phyloP scores from a whole-genome alignment of 2,329 filamentous ascomycete genomes.

The Trichothecium sympodiale region DNA sequence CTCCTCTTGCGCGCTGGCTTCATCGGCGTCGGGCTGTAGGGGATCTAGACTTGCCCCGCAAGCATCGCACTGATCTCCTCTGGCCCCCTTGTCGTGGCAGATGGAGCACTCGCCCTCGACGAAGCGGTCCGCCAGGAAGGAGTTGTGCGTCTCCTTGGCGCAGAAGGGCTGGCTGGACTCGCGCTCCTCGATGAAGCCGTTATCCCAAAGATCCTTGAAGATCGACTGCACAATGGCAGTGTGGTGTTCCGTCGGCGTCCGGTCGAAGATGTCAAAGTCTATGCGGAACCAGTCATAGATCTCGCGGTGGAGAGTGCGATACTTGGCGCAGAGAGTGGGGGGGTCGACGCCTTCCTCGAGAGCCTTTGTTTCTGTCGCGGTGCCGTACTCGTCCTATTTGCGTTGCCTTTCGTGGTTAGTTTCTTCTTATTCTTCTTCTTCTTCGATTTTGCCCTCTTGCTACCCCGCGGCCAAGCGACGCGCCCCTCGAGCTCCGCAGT shows the following conservation, averaged over 20 bases:
- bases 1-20: constrained; percentile 17
- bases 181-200: constrained; percentile 78
- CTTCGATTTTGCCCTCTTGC: not conserved
- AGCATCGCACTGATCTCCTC: constrained; percentile 65
- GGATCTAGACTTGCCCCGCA: constrained; percentile 64
- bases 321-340: constrained; percentile 80
- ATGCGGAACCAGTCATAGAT: constrained; percentile 97
- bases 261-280: constrained; percentile 87
- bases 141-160: constrained; percentile 50
- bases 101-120: constrained; percentile 71
- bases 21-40: constrained; percentile 39
- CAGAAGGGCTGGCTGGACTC: constrained; percentile 87
- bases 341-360: constrained; percentile 78
- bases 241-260: constrained; percentile 80
- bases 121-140: constrained; percentile 77
- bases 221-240: constrained; percentile 90
- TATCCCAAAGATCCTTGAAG: constrained; percentile 77
- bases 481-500: no score
- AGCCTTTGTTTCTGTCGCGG: constrained; percentile 90
- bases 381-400: constrained; percentile 76
- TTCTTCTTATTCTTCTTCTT: no score
- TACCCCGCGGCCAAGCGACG: no score
- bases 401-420: not conserved
- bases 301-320: constrained; percentile 78
- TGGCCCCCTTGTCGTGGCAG: constrained; percentile 60